These are phyloP conservation scores for Salvia miltiorrhiza DNA, from an alignment of 257 asterid genomes.

Conservation along the genomic window DNA sequence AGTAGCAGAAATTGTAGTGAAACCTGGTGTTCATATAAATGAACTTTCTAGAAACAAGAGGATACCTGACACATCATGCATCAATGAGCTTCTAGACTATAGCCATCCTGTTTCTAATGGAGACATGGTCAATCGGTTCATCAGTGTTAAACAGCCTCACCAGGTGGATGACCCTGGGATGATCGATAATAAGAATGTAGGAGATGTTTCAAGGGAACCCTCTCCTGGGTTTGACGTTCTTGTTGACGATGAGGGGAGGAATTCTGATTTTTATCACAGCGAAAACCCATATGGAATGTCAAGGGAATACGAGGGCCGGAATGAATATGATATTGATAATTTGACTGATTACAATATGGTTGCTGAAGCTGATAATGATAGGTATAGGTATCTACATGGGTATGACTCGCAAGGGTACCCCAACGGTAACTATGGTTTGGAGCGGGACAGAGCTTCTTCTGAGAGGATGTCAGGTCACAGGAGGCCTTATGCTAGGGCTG, in stretches of 20 bases:
- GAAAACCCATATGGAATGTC: constrained; percentile 46
- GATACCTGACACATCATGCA: constrained; percentile 1
- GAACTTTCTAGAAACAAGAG: constrained; percentile 18
- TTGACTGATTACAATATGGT: constrained; percentile 35
- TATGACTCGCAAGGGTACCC: constrained; percentile 33
- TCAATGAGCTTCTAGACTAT: constrained; percentile 9
- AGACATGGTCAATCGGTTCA: background rate
- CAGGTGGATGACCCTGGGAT: constrained; percentile 19
- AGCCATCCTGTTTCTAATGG: constrained; percentile 8
- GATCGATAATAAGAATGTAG: constrained; percentile 20
- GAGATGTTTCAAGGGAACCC: constrained; percentile 52
- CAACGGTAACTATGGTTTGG: constrained; percentile 34
- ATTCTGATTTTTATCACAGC: constrained; percentile 37
- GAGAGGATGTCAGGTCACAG: constrained; percentile 36
- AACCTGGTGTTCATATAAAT: constrained; percentile 19
- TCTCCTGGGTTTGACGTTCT: constrained; percentile 66
- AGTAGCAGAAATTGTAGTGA: constrained; percentile 16
- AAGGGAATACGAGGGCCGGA: constrained; percentile 33
- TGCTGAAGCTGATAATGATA: constrained; percentile 35
- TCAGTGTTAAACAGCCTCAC: constrained; percentile 21
- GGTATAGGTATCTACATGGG: constrained; percentile 30
- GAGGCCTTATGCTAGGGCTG: constrained; percentile 40
- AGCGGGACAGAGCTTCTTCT: constrained; percentile 35
- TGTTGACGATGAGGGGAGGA: constrained; percentile 39
- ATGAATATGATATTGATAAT: constrained; percentile 30